Evolutionary conservation across 495 filamentous ascomycete species (phyloP).

Genomic region (Talaromyces proteolyticus): DNA sequence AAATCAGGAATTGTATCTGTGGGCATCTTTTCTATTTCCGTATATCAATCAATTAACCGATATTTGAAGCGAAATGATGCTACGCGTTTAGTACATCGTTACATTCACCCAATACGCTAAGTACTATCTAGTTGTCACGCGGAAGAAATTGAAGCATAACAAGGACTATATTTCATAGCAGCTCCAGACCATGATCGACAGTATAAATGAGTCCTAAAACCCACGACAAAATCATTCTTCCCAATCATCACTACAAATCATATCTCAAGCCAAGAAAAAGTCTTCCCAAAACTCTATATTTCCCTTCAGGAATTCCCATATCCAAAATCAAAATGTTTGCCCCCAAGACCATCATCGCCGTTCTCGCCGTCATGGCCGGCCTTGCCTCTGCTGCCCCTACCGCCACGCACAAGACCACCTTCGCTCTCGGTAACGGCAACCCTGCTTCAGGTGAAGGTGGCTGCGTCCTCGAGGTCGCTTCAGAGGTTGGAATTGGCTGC

Average conservation of each 20-base stretch:
- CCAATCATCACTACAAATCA: background rate
- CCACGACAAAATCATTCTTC: background rate
- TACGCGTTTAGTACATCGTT: background rate
- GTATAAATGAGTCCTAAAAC: background rate
- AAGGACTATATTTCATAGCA: background rate
- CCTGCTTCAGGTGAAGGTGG: background rate
- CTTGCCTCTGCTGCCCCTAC: background rate
- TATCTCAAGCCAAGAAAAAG: background rate
- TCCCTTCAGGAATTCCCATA: background rate
- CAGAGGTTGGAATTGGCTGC: background rate
- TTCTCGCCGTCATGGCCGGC: background rate
- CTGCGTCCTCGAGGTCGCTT: background rate
- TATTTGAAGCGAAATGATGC: background rate
- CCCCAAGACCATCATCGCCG: background rate
- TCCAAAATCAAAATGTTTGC: background rate
- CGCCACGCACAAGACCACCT: background rate
- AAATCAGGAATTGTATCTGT: background rate
- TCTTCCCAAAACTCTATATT: background rate
- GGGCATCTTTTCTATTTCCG: background rate
- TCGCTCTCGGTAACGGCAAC: background rate
- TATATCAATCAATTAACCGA: background rate
- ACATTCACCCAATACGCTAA: background rate
- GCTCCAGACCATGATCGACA: background rate
- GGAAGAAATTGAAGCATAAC: background rate
- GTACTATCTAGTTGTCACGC: too few species aligned